Base-by-base conservation (phyloP, 345 rosid genomes). In the Lepidium sativum region DNA sequence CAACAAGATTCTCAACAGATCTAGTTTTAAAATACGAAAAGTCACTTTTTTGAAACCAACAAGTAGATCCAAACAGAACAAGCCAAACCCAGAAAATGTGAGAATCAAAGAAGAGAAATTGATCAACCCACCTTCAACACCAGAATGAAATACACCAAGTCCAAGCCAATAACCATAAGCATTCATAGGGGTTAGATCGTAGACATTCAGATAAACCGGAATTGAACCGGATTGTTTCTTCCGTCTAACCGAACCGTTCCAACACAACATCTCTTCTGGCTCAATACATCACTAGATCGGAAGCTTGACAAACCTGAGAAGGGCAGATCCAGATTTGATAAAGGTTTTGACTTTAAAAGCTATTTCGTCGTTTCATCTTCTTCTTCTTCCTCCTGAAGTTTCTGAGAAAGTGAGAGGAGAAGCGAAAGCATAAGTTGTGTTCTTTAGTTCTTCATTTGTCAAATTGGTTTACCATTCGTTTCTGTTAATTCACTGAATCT, bases 161-260 rank as follows among this genome's bases (percentile, higher is more conserved):
- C 98, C 97, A 16, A 92, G 53, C 98, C 98, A 92, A 55, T 92
- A 92, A 51, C 97, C 97, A 60, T 92, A 92, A 37, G 86, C 97
- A 74, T 92, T 92, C 54, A 89, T 83, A 35, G 98, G 86, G 33
- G 98, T 89, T 72, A 92, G 76, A 75, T 92, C 98, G 74, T 92
- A 92, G 12, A 89, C 98, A 77, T 92, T 92, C 78, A 92, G 71
- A 71, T 87, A 89, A 76, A 92, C 98, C 68, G 91, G 97, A 42
- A 89, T 78, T 14, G 78, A 64, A 43, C 97, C 95, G 44, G 55
- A 62, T 56, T 80, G 84, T 76, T 86, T 84, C 80, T 89, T 92
- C 69, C 84, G 68, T 45, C 38, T 55, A 74, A 74, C 42, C 77
- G 75, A 43, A 38, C 80, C 80, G 72, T 77, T 78, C 40, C 69